A percentile compares a stretch with the other conserved stretches of the same genome.
Evolutionary conservation across 2,329 filamentous ascomycete genomes (phyloP).

Genomic region (Purpureocillium lavendulum): DNA sequence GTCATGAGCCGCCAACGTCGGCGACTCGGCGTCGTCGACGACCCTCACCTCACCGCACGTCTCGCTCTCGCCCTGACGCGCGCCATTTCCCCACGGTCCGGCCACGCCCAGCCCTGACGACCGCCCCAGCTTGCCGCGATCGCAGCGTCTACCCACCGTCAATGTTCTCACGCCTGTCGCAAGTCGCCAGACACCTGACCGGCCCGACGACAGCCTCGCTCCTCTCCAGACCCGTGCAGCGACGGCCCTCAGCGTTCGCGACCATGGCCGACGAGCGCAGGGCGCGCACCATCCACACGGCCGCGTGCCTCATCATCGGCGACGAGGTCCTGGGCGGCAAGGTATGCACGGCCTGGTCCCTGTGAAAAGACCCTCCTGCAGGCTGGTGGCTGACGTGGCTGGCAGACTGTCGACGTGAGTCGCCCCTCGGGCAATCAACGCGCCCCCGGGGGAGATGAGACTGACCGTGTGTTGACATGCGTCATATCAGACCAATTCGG

Average conservation of each 20-base stretch:
- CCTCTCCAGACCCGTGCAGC: conserved; percentile 10
- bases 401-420: conserved; percentile 32
- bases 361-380: too few relatives aligned
- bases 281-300: conserved; percentile 71
- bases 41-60: too few relatives aligned
- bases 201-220: conserved; percentile 7
- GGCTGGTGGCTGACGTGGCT: too few relatives aligned
- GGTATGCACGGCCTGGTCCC: conserved; percentile 38
- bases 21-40: too few relatives aligned
- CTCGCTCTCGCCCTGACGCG: too few relatives aligned
- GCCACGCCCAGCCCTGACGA: too few relatives aligned
- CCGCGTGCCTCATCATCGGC: conserved; percentile 90
- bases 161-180: conserved; percentile 73
- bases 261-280: conserved; percentile 43
- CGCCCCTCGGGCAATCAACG: neutral
- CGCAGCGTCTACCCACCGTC: too few relatives aligned
- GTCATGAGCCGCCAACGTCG: too few relatives aligned
- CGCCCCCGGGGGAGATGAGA: too few relatives aligned
- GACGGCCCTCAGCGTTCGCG: conserved; percentile 12
- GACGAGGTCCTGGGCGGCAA: conserved; percentile 95
- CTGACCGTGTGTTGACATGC: neutral
- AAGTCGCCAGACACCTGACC: conserved; percentile 62
- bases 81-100: too few relatives aligned
- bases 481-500: conserved; percentile 49
- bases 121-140: too few relatives aligned